These are phyloP conservation scores for Vitis labrusca DNA, from an alignment of 164 flowering plant genomes.

Conservation along the genomic window DNA sequence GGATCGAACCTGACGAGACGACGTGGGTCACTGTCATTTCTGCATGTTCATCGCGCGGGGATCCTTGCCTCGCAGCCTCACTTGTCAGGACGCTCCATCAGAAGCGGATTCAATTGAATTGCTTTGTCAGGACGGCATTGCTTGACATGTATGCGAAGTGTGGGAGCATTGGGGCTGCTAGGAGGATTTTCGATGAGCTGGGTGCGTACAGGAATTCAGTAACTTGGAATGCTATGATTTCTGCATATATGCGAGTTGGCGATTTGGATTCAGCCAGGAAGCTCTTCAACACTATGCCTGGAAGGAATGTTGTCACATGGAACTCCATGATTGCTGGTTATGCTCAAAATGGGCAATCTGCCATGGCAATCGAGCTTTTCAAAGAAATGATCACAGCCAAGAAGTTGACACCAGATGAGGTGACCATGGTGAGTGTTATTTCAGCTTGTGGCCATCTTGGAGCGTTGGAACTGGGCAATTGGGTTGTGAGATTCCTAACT, in stretches of 20 bases:
- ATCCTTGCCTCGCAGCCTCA: constrained; percentile 49
- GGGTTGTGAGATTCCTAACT: constrained; percentile 35
- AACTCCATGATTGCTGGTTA: constrained; percentile 81
- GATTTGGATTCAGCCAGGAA: constrained; percentile 50
- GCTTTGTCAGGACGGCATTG: constrained; percentile 51
- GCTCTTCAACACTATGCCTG: constrained; percentile 64
- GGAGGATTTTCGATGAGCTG: constrained; percentile 51
- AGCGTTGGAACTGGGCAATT: constrained; percentile 52
- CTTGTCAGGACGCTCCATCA: constrained; percentile 40
- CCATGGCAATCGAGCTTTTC: constrained; percentile 57
- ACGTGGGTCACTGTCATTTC: constrained; percentile 65
- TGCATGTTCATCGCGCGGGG: constrained; percentile 45
- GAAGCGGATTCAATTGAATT: constrained; percentile 32
- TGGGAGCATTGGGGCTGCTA: constrained; percentile 45
- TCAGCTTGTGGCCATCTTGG: constrained; percentile 87
- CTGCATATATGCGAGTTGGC: constrained; percentile 59
- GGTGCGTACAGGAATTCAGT: constrained; percentile 42
- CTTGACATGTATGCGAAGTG: constrained; percentile 56
- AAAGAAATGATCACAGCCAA: constrained; percentile 41
- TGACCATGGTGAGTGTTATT: constrained; percentile 67
- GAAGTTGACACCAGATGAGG: constrained; percentile 55
- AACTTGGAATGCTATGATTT: constrained; percentile 79
- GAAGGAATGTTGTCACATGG: constrained; percentile 63
- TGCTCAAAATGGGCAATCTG: constrained; percentile 74
- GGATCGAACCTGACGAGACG: constrained; percentile 56